Evolutionary conservation across 2,329 filamentous ascomycete genomes (phyloP).

Genomic region (Colletotrichum sp.): DNA sequence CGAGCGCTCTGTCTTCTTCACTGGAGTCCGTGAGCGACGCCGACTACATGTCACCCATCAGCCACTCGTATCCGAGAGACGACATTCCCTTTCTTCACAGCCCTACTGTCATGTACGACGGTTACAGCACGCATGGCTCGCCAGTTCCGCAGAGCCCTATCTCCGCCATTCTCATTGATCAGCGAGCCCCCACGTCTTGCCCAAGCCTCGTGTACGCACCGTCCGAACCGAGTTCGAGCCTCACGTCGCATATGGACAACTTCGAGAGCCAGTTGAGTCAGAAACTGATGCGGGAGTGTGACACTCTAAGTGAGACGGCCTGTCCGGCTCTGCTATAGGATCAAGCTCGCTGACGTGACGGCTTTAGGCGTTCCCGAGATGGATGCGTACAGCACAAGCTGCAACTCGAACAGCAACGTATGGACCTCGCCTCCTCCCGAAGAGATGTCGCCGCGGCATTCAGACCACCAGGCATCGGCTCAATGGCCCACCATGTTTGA

Average conservation of each 20-base stretch:
- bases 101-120: conserved; percentile 61
- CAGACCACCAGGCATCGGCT: conserved; percentile 47
- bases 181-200: conserved; percentile 61
- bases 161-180: conserved; percentile 60
- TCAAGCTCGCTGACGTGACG: conserved; percentile 26
- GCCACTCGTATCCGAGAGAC: conserved; percentile 59
- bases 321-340: conserved; percentile 19
- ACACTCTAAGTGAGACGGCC: conserved; percentile 56
- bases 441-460: conserved; percentile 47
- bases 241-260: conserved; percentile 63
- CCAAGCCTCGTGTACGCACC: conserved; percentile 66
- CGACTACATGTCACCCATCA: conserved; percentile 67
- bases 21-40: conserved; percentile 67
- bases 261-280: conserved; percentile 61
- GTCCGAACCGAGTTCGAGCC: conserved; percentile 65
- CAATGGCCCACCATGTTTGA: conserved; percentile 55
- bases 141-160: conserved; percentile 61
- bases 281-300: conserved; percentile 60
- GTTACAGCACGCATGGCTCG: conserved; percentile 57
- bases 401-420: conserved; percentile 50
- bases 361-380: conserved; percentile 56
- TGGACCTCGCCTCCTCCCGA: conserved; percentile 54
- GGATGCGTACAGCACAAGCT: conserved; percentile 57
- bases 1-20: conserved; percentile 57
- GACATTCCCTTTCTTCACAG: conserved; percentile 57